Evolutionary conservation across 306 rosid genomes (phyloP), one percentile per base, ranked within the genome.

Genomic region (apple (Malus domestica)): DNA sequence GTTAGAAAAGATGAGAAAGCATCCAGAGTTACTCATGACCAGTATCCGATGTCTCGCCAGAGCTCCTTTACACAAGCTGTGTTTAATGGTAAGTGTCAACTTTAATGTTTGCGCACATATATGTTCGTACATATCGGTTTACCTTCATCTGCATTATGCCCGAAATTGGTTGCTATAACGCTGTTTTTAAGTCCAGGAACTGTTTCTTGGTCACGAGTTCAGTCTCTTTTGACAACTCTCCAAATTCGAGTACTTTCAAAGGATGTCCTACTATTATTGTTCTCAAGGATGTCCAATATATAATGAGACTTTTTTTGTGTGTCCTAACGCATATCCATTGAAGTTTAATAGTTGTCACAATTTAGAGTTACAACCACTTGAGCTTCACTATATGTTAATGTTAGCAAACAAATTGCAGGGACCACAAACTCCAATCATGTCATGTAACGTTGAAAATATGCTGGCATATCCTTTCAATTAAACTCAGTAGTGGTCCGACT

Each of bases 61-160:
- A 87, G 99, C 88, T 78, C 99, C 14, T 90, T 32, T 46, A 85
- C 92, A 30, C 98, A 96, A 80, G 87, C 99, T 38, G 89, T 92
- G 64, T 78, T 90, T 70, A 96, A 96, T 81, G 99, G 99, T 96
- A 79, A 75, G 81, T 60, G 9, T 27, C 69, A 23, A 15, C 44
- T 67, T 18, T 14, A 42, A 25, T 67, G 38, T 25, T 59, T 29
- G 5, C 29, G 16, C 67, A 35, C 20, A 12, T 35, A 14, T 4
- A 29, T 38, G 35, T n/a, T 55, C 35, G 22, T n/a, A n/a, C 20
- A 19, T 46, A 6, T 59, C 4, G 18, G 6, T 27, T 59, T 18
- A 27, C 67, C 40, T 60, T 55, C 67, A 59, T 72, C 68, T 32
- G 14, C 68, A 30, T 32, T 64, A 32, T 16, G 44, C 42, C 67